These are phyloP conservation scores for Tephrocybe sp. DNA, from an alignment of 768 basidiomycete genomes.

Conservation along the genomic window DNA sequence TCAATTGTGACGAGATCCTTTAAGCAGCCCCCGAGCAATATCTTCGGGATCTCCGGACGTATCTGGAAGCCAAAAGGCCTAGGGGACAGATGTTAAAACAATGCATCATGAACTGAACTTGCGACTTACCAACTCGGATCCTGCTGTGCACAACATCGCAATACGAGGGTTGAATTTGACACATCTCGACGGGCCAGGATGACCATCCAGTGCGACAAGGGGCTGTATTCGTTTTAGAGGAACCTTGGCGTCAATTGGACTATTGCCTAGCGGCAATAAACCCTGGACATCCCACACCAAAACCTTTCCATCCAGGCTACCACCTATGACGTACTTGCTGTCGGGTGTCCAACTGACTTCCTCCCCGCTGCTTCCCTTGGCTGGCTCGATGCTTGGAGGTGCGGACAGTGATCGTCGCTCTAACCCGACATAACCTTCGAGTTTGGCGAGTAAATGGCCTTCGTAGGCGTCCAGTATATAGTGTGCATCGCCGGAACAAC, in stretches of 20 bases:
- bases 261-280: slow-evolving; percentile 50
- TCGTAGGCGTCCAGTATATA: slow-evolving; percentile 93
- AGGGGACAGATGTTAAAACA: slow-evolving; percentile 8
- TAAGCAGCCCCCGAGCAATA: slow-evolving; percentile 66
- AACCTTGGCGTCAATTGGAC: slow-evolving; percentile 53
- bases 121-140: slow-evolving; percentile 72
- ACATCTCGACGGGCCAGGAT: slow-evolving; percentile 81
- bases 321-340: slow-evolving; percentile 85
- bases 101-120: too few relatives aligned
- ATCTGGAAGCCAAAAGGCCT: slow-evolving; percentile 57
- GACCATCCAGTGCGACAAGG: slow-evolving; percentile 62
- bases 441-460: slow-evolving; percentile 77
- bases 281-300: slow-evolving; percentile 83
- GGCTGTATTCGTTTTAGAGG: slow-evolving; percentile 47
- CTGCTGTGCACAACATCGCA: slow-evolving; percentile 86
- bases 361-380: slow-evolving; percentile 85
- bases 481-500: slow-evolving; percentile 90
- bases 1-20: slow-evolving; percentile 36
- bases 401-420: slow-evolving; percentile 62
- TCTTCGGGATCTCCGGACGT: slow-evolving; percentile 68
- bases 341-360: slow-evolving; percentile 96
- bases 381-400: slow-evolving; percentile 60
- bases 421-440: slow-evolving; percentile 83
- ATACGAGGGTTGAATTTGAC: slow-evolving; percentile 88
- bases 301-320: slow-evolving; percentile 84